Evolutionary conservation across 2,329 filamentous ascomycete species (phyloP), one percentile per base, ranked within the genome.

Genomic region (Microdochium paspali): DNA sequence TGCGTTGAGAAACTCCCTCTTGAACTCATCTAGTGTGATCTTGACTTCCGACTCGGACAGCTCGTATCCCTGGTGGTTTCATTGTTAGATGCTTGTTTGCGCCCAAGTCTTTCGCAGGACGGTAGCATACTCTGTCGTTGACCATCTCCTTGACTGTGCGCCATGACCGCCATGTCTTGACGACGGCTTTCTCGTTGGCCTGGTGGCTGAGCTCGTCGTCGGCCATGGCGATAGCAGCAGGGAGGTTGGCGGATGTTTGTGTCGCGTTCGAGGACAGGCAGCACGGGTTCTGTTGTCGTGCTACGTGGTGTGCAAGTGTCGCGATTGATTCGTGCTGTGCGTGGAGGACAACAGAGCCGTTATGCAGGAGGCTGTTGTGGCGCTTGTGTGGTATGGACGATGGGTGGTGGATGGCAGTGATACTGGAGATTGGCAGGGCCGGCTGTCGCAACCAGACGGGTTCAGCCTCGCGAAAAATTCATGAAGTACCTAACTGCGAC

Each of bases 141-240:
- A 93, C 85, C 91, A 98, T 95, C 76, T 98, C 88, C 67, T 95
- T 89, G 44, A 90, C 83, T 9, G 93, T 98, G 68, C 83, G 82
- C 81, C 88, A 94, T 58, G 90, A 89, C 67, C 91, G 87, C 91
- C 93, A 98, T 57, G 96, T 80, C 63, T 87, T 82, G 60, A 77
- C 71, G 44, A 76, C 66, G 66, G 73, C 70, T 63, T 76, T 75
- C 55, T 70, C 66, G 64, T 72, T 74, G 53, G 69, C 61, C 52
- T 66, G 64, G 21, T 59, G 52, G 50, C 57, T 59, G 47, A 54
- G 46, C 30, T 56, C 69, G 42, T 73, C 66, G 48, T 73, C 73
- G 46, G 71, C 67, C 62, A 72, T 67, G 35, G 35, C 35, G 35
- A 18, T 12, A 6, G 31, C 4, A 15, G 12, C 35, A 40, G 23